Evolutionary conservation across 306 rosid species (phyloP).

Genomic region (Abrus pulchellus): DNA sequence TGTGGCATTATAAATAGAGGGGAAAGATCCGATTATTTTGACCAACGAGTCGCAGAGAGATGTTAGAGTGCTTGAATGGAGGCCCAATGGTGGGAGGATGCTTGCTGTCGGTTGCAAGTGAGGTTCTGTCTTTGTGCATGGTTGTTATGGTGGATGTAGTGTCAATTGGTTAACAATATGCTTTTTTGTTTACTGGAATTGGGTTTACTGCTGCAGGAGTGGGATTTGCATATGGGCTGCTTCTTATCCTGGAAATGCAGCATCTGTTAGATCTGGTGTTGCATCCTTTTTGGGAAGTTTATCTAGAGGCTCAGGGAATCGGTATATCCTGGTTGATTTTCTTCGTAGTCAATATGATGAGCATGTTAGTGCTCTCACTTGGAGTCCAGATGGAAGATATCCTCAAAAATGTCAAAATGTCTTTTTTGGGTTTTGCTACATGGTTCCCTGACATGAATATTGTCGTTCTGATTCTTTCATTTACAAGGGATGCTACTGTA

Average conservation of each 20-base stretch:
- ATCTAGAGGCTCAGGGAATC: constrained; percentile 87
- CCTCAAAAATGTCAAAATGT: constrained; percentile 49
- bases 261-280: constrained; percentile 83
- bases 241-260: constrained; percentile 88
- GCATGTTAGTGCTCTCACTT: constrained; percentile 83
- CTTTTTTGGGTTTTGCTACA: constrained; percentile 22
- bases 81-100: constrained; percentile 88
- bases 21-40: constrained; percentile 83
- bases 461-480: neutral
- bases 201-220: constrained; percentile 59
- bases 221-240: constrained; percentile 95
- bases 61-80: constrained; percentile 88
- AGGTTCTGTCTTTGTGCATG: constrained; percentile 55
- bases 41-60: constrained; percentile 76
- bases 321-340: constrained; percentile 84
- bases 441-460: constrained; percentile 26
- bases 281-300: constrained; percentile 78
- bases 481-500: constrained; percentile 30
- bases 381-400: constrained; percentile 99
- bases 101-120: constrained; percentile 90
- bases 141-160: constrained; percentile 31
- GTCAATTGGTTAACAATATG: neutral
- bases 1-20: constrained; percentile 65
- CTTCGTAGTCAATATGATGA: constrained; percentile 74
- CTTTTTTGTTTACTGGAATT: constrained; percentile 41